Conservation (phyloP, 345 rosid genomes). For the Populus euphratica region DNA sequence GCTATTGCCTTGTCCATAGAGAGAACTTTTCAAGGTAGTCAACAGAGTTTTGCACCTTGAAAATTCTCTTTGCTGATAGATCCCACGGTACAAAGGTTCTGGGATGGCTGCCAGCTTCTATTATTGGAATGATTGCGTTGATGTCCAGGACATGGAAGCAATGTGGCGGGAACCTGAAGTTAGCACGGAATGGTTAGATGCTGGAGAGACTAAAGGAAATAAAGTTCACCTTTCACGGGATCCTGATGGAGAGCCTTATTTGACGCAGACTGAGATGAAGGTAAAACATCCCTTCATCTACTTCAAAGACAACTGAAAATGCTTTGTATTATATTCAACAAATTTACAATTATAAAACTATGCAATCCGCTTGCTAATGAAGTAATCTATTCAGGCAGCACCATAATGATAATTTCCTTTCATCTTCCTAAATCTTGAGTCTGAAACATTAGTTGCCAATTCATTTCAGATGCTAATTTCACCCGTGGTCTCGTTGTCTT, state of each 20-base stretch:
- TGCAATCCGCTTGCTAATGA: background rate
- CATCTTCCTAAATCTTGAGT: background rate
- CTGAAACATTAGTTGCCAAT: background rate
- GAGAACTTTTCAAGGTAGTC: background rate
- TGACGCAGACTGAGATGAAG: conserved; percentile 91
- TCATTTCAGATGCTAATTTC: background rate
- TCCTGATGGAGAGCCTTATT: conserved; percentile 87
- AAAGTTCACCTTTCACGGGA: conserved; percentile 88
- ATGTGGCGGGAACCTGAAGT: conserved; percentile 85
- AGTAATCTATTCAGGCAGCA: background rate
- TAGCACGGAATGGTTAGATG: conserved; percentile 72
- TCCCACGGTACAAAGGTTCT: conserved; percentile 12
- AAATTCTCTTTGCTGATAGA: conserved; percentile 6
- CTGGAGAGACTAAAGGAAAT: conserved; percentile 75
- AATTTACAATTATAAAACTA: background rate
- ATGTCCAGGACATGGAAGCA: conserved; percentile 58
- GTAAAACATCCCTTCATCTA: conserved; percentile 25
- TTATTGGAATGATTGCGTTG: conserved; percentile 86
- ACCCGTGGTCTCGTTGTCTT: background rate
- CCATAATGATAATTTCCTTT: background rate
- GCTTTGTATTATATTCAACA: background rate
- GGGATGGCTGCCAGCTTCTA: conserved; percentile 67
- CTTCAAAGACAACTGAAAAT: background rate
- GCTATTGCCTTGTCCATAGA: background rate
- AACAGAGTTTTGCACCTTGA: background rate